Percentiles rank a stretch among this genome's conserved stretches.
phyloP scores from a whole-genome alignment of 1,284 basidiomycete species.

The Leccinum pachyderme region DNA sequence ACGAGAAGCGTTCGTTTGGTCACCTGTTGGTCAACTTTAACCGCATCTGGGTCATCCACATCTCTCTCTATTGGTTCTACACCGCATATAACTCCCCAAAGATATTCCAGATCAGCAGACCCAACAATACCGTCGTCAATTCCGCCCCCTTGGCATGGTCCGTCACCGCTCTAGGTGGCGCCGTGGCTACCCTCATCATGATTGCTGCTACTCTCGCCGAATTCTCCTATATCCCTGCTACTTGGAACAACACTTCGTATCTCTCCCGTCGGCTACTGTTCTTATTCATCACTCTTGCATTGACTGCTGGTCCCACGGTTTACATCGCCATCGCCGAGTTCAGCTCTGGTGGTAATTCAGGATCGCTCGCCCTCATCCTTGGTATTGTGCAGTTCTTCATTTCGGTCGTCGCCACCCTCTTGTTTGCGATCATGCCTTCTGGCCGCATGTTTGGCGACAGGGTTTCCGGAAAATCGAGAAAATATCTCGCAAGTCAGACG shows the following conservation, averaged over 20 bases:
- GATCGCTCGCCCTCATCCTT: conserved; percentile 78
- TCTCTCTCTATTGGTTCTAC: conserved; percentile 92
- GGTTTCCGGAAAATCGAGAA: conserved; percentile 88
- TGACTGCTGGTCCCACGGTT: conserved; percentile 87
- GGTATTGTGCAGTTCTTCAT: conserved; percentile 93
- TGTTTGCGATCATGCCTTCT: conserved; percentile 87
- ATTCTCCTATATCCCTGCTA: conserved; percentile 94
- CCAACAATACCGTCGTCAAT: conserved; percentile 40
- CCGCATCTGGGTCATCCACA: conserved; percentile 94
- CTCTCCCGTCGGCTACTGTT: conserved; percentile 85
- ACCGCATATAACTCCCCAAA: conserved; percentile 91
- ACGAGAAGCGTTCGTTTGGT: conserved; percentile 91
- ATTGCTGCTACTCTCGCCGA: conserved; percentile 89
- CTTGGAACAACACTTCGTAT: conserved; percentile 96
- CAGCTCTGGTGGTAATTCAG: conserved; percentile 49
- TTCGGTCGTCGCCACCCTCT: conserved; percentile 74
- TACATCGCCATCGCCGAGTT: conserved; percentile 80
- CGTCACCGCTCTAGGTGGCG: conserved; percentile 86
- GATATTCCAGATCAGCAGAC: conserved; percentile 55
- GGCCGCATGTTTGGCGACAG: conserved; percentile 95
- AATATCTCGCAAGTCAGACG: conserved; percentile 93
- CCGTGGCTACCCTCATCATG: conserved; percentile 90
- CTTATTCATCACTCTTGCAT: conserved; percentile 77
- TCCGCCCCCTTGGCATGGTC: conserved; percentile 83
- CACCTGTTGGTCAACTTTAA: conserved; percentile 98